These are phyloP conservation scores for Colletotrichum cuscutae DNA, from an alignment of 2,329 filamentous ascomycete genomes.

Conservation along the genomic window DNA sequence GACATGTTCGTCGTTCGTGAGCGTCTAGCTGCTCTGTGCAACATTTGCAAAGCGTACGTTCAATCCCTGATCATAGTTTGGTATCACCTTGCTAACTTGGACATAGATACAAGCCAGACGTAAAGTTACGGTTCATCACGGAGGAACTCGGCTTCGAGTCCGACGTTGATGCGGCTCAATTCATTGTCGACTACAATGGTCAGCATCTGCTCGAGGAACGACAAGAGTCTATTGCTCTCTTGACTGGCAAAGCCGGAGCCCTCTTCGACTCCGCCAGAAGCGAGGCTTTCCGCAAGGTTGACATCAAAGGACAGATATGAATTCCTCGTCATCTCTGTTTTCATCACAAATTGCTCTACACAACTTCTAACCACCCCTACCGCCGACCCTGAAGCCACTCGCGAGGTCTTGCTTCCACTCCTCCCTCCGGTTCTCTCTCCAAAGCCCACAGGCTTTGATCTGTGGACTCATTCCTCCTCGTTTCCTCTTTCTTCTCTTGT, in stretches of 20 bases:
- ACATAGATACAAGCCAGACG: constrained; percentile 87
- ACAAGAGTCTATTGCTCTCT: constrained; percentile 76
- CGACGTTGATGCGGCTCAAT: constrained; percentile 89
- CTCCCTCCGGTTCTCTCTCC: not conserved
- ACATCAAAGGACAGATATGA: constrained; percentile 98
- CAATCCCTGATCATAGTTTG: not conserved
- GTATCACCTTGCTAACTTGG: constrained; percentile 54
- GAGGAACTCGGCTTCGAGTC: constrained; percentile 97
- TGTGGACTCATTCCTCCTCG: not conserved
- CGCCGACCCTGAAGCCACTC: not conserved
- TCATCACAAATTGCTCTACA: constrained; percentile 27
- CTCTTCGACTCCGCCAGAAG: constrained; percentile 80
- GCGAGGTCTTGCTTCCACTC: not conserved
- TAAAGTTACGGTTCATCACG: constrained; percentile 90
- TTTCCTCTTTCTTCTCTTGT: constrained; percentile 26
- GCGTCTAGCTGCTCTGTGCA: constrained; percentile 87
- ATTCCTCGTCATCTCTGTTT: constrained; percentile 29
- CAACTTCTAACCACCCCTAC: constrained; percentile 1
- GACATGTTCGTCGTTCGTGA: constrained; percentile 98
- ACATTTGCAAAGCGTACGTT: constrained; percentile 94
- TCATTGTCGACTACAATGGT: constrained; percentile 84
- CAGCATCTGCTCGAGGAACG: constrained; percentile 82
- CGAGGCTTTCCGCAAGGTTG: constrained; percentile 84
- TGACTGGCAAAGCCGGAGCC: constrained; percentile 76
- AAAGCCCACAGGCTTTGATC: not conserved